A percentile compares a stretch with the other conserved stretches of the same genome.
phyloP scores from a whole-genome alignment of 2,329 filamentous ascomycete genomes.

The Hypoxylon sp. region DNA sequence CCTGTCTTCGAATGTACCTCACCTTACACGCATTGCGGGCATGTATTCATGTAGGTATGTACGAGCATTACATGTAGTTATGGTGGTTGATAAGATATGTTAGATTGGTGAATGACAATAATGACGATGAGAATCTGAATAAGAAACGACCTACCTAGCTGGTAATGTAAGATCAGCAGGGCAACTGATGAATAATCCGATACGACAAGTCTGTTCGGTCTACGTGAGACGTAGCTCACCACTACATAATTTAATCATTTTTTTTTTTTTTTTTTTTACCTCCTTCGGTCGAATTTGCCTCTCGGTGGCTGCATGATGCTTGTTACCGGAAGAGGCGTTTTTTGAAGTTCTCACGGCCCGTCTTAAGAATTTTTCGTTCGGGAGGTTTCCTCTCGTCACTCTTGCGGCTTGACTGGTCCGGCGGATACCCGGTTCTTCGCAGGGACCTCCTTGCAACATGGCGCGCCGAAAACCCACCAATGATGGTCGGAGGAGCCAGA shows the following conservation, averaged over 20 bases:
- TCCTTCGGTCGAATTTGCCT: constrained; percentile 22
- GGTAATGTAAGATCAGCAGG: constrained; percentile 40
- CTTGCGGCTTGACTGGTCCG: constrained; percentile 45
- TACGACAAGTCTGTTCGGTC: constrained; percentile 18
- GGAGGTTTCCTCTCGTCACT: constrained; percentile 36
- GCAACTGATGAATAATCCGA: constrained; percentile 28
- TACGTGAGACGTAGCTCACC: constrained; percentile 22
- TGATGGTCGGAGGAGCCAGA: constrained; percentile 18
- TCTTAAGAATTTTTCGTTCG: constrained; percentile 31
- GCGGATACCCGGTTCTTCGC: constrained; percentile 43
- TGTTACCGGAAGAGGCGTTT: constrained; percentile 38
- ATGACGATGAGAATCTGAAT: constrained; percentile 45
- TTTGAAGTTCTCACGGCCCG: constrained; percentile 45
- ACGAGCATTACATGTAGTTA: constrained; percentile 3
- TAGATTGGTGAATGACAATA: constrained; percentile 38
- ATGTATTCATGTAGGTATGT: constrained; percentile 13
- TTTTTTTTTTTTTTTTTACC: constrained; percentile 6
- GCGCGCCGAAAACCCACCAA: constrained; percentile 32
- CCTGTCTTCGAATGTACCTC: constrained; percentile 16
- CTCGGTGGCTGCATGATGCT: constrained; percentile 28
- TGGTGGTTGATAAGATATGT: constrained; percentile 27
- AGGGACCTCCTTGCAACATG: constrained; percentile 41
- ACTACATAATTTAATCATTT: constrained; percentile 21
- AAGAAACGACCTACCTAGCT: constrained; percentile 38
- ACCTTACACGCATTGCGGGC: background rate